Evolutionary conservation across 2,329 filamentous ascomycete genomes (phyloP).

Genomic region (Coniosporium tulheliwenetii): DNA sequence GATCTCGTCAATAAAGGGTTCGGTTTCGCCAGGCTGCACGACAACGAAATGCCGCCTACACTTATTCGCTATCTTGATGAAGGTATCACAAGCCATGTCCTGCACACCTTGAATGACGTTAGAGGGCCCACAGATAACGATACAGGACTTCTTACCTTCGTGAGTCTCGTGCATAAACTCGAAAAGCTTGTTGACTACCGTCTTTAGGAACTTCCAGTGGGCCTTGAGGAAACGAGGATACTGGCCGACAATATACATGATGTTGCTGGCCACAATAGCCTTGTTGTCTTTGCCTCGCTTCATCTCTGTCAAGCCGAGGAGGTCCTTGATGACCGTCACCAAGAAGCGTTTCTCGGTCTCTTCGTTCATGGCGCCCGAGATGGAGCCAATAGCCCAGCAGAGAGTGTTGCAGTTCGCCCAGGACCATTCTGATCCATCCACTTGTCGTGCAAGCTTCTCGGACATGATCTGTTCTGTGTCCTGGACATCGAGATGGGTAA

Average conservation of each 20-base stretch:
- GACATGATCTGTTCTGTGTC: constrained; percentile 99
- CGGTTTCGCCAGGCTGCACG: constrained; percentile 80
- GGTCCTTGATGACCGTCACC: constrained; percentile 96
- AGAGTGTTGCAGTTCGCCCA: constrained; percentile 99
- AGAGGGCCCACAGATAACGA: too few species aligned
- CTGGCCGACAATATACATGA: constrained; percentile 99
- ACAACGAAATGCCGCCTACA: constrained; percentile 96
- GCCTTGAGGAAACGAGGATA: constrained; percentile 97
- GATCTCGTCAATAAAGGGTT: constrained; percentile 98
- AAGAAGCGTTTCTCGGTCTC: constrained; percentile 98
- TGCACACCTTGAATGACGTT: constrained; percentile 52
- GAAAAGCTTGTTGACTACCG: constrained; percentile 97
- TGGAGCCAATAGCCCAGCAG: constrained; percentile 98
- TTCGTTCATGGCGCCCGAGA: constrained; percentile 97
- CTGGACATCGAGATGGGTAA: constrained; percentile 92
- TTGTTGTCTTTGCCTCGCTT: constrained; percentile 99
- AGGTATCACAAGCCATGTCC: constrained; percentile 99
- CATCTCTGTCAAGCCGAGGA: constrained; percentile 94
- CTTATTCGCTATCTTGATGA: constrained; percentile 98
- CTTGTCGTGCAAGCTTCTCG: constrained; percentile 88
- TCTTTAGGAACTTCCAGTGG: constrained; percentile 99
- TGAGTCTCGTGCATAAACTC: constrained; percentile 99
- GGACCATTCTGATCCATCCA: constrained; percentile 93
- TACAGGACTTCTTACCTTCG: constrained; percentile 47
- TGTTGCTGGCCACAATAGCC: constrained; percentile 95